Percentiles rank a stretch among this genome's conserved stretches.
These are phyloP conservation scores for Syzygium syzygioides DNA, from an alignment of 441 rosid species.

Conservation along the genomic window DNA sequence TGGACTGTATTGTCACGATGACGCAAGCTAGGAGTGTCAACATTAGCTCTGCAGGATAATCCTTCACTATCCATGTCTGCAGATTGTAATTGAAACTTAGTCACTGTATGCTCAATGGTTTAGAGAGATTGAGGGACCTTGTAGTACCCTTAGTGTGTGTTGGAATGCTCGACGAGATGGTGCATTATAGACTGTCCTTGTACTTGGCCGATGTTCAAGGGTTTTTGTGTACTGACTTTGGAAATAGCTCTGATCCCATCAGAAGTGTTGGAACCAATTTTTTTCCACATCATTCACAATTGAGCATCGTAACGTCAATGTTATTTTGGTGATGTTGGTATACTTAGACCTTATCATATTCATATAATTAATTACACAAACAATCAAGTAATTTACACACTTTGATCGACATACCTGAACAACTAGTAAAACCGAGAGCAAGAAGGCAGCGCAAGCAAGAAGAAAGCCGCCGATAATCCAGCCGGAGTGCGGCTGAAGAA, in stretches of 20 bases:
- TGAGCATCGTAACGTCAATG: background rate
- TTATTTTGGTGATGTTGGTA: background rate
- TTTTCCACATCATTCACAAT: background rate
- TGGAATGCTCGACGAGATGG: background rate
- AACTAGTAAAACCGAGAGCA: conserved; percentile 11
- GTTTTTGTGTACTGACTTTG: background rate
- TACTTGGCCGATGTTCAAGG: background rate
- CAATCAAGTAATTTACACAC: background rate
- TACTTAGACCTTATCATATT: background rate
- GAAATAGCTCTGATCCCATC: background rate
- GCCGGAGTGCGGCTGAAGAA: background rate
- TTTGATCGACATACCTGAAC: conserved; percentile 13
- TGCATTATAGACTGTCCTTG: background rate
- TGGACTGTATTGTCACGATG: conserved; percentile 14
- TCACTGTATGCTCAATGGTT: background rate
- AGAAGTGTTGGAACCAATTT: background rate
- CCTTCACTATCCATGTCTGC: conserved; percentile 30
- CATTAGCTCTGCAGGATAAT: conserved; percentile 27
- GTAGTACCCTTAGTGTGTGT: background rate
- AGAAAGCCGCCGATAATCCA: conserved; percentile 30
- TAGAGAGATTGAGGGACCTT: background rate
- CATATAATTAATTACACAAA: background rate
- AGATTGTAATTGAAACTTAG: background rate
- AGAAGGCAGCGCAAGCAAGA: conserved; percentile 6
- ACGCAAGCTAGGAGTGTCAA: conserved; percentile 5